Conservation (phyloP, 1,284 basidiomycete genomes). For the Leccinum huronense region DNA sequence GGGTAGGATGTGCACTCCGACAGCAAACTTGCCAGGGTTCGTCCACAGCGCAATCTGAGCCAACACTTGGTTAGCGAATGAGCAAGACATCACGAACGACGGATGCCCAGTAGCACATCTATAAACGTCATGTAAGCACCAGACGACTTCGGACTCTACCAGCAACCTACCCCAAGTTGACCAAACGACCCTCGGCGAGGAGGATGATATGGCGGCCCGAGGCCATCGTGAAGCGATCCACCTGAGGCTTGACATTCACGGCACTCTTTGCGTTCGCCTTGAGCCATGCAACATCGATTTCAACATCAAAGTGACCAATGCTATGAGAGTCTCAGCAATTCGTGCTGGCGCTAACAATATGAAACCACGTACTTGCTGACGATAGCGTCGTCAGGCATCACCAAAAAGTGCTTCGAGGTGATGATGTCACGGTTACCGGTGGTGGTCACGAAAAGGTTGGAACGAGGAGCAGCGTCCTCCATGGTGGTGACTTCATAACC, state of each 20-base stretch:
- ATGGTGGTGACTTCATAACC: conserved; percentile 99
- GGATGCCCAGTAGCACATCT: conserved; percentile 89
- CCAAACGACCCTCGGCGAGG: conserved; percentile 97
- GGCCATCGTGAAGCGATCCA: conserved; percentile 95
- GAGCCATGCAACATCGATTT: conserved; percentile 99
- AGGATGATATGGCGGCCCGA: conserved; percentile 94
- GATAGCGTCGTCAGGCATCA: conserved; percentile 98
- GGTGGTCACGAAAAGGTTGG: conserved; percentile 97
- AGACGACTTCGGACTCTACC: not conserved
- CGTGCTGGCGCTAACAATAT: not conserved
- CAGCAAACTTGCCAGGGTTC: conserved; percentile 83
- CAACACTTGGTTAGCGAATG: conserved; percentile 98
- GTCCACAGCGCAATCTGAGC: conserved; percentile 99
- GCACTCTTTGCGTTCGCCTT: conserved; percentile 87
- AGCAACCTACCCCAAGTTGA: conserved; percentile 87
- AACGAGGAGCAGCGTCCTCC: conserved; percentile 90
- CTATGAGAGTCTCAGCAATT: conserved; percentile 54
- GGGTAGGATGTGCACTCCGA: conserved; percentile 95
- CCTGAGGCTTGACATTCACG: conserved; percentile 98
- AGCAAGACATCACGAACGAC: conserved; percentile 99
- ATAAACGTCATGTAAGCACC: conserved; percentile 10
- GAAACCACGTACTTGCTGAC: conserved; percentile 81
- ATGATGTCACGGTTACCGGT: conserved; percentile 99
- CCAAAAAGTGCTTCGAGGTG: conserved; percentile 87
- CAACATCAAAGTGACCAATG: conserved; percentile 99